Base-by-base conservation (phyloP, 139 green algal genomes). In the Eudorina sp. region DNA sequence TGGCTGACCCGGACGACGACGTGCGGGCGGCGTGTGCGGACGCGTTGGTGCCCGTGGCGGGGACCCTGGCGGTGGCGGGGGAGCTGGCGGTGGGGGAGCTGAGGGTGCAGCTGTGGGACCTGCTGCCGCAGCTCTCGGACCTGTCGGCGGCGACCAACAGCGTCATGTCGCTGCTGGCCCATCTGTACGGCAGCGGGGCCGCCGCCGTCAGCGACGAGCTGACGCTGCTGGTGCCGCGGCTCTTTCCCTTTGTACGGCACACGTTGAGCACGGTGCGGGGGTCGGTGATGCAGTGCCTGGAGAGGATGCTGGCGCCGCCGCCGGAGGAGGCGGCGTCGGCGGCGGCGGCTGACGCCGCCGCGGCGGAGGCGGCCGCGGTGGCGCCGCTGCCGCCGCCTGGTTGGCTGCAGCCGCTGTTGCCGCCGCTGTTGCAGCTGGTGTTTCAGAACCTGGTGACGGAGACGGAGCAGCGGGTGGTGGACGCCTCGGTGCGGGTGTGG, bases 1-100 rank as follows among this genome's bases (percentile, higher is more conserved):
- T 99, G 53, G 53, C 93, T 58, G 97, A 99, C 90, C 62, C 36
- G 2, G 95, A 98, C 60, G 97, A 99, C 88, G 97, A 99, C 88
- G 97, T 99, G 78, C 92, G 95, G n/a, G 96, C 96, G 19, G 96
- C 97, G 53, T 96, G 97, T 11, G 97, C 97, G 16, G 96, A 98
- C 38, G 96, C 96, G 29, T 91, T 99, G 53, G 90, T 97, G 80
- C 97, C 97, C 0, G 89, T 96, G 45, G 95, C 96, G 16, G 53
- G 51, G 3, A 45, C 78, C 43, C 90, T 99, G 70, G n/a, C n/a
- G n/a, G n/a, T n/a, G n/a, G n/a, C 38, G 82, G 38, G 25, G n/a
- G 48, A 9, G 62, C 68, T 68, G 80, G 72, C 70, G 41, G 72
- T 92, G 68, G n/a, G 31, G 3, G 53, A 40, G 53, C 80, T 96